Percentiles rank a stretch among this genome's conserved stretches.
These are phyloP conservation scores for Arthroderma sp. DNA, from an alignment of 2,329 filamentous ascomycete species.

Conservation along the genomic window DNA sequence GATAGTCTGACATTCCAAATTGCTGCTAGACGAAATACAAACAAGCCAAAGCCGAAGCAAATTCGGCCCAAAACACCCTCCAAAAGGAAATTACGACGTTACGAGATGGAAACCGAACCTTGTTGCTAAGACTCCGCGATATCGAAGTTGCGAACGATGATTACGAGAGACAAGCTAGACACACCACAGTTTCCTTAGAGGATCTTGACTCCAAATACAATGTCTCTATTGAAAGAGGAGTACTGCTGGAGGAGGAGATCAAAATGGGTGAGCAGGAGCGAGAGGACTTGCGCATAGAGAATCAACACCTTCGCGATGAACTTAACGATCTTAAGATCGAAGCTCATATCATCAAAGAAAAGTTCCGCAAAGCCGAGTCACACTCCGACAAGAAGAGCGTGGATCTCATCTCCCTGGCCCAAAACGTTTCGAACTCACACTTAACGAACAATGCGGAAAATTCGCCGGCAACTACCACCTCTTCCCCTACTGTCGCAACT, in stretches of 20 bases:
- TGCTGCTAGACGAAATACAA: constrained; percentile 72
- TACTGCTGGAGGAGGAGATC: constrained; percentile 92
- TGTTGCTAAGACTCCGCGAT: constrained; percentile 76
- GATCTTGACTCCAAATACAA: constrained; percentile 97
- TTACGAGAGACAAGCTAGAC: constrained; percentile 88
- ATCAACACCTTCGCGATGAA: constrained; percentile 80
- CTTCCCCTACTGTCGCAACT: constrained; percentile 79
- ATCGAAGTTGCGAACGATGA: constrained; percentile 98
- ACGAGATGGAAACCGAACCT: constrained; percentile 66
- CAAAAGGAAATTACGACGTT: constrained; percentile 94
- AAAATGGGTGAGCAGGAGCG: constrained; percentile 83
- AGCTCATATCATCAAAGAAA: constrained; percentile 85
- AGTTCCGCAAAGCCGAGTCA: constrained; percentile 59
- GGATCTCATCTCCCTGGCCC: constrained; percentile 35
- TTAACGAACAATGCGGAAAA: constrained; percentile 39
- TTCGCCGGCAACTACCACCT: constrained; percentile 70
- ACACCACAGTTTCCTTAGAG: constrained; percentile 89
- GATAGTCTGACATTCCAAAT: background rate
- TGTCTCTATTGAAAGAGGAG: constrained; percentile 75
- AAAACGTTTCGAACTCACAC: constrained; percentile 1
- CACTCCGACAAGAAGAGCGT: constrained; percentile 35
- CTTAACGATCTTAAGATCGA: constrained; percentile 89
- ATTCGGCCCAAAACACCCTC: constrained; percentile 65
- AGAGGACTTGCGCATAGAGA: constrained; percentile 76
- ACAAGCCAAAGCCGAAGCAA: constrained; percentile 81